Percentiles rank a stretch among this genome's conserved stretches.
These are phyloP conservation scores for Takashimella koratensis DNA, from an alignment of 1,284 basidiomycete species.

Conservation along the genomic window DNA sequence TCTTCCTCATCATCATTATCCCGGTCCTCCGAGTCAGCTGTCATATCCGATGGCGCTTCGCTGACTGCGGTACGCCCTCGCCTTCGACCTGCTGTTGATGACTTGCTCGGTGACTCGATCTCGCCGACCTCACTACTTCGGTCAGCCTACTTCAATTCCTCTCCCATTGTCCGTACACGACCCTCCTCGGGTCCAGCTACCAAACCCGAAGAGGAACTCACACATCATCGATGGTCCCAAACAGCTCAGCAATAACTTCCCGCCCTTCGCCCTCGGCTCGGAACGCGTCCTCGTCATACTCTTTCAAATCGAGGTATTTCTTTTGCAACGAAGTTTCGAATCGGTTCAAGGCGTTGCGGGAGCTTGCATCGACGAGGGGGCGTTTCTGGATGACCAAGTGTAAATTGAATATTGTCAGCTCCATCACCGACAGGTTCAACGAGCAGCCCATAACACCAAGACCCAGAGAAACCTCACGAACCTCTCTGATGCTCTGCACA, in stretches of 20 bases:
- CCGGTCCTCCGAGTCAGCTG: constrained; percentile 14
- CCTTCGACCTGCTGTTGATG: constrained; percentile 1
- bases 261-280: constrained; percentile 24
- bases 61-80: constrained; percentile 1
- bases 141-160: constrained; percentile 8
- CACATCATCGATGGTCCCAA: constrained; percentile 46
- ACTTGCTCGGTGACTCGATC: constrained; percentile 9
- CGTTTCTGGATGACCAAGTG: constrained; percentile 60
- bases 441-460: no score
- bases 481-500: constrained; percentile 58
- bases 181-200: background rate
- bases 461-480: no score
- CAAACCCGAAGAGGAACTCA: constrained; percentile 18
- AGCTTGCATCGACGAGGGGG: constrained; percentile 64
- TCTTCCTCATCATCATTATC: constrained; percentile 19
- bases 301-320: constrained; percentile 59
- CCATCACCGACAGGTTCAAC: no score
- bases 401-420: no score
- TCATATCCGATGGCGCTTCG: background rate
- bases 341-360: constrained; percentile 65
- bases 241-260: constrained; percentile 30
- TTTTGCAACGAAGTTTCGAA: constrained; percentile 62
- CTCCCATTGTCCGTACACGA: constrained; percentile 3
- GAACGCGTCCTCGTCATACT: constrained; percentile 63
- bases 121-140: constrained; percentile 2